These are phyloP conservation scores for Trichoderma parareesei DNA, from an alignment of 495 filamentous ascomycete genomes.

Conservation along the genomic window DNA sequence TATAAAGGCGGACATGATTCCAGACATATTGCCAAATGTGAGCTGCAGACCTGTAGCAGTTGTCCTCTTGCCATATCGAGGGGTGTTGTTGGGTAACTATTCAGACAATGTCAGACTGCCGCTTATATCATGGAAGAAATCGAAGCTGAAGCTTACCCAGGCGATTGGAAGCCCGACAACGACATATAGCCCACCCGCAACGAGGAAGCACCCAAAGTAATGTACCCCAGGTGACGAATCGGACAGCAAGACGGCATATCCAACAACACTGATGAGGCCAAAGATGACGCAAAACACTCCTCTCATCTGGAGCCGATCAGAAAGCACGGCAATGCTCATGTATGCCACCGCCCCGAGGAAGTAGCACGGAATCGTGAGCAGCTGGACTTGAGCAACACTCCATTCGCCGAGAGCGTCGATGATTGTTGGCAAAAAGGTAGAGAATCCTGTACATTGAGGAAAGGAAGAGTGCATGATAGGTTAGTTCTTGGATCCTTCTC, in stretches of 20 bases:
- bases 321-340: slow-evolving; percentile 51
- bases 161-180: slow-evolving; percentile 61
- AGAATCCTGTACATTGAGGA: slow-evolving; percentile 40
- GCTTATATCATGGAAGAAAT: not conserved
- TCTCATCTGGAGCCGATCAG: slow-evolving; percentile 53
- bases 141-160: slow-evolving; percentile 37
- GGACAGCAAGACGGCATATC: slow-evolving; percentile 59
- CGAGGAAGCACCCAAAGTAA: slow-evolving; percentile 60
- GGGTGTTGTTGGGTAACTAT: slow-evolving; percentile 40
- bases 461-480: not conserved
- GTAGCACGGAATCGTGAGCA: slow-evolving; percentile 74
- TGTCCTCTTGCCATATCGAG: slow-evolving; percentile 65
- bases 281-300: slow-evolving; percentile 53
- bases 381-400: slow-evolving; percentile 55
- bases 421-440: slow-evolving; percentile 71
- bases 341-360: slow-evolving; percentile 59
- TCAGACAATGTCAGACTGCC: not conserved
- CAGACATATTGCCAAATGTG: slow-evolving; percentile 57
- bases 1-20: slow-evolving; percentile 63
- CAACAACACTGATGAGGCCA: slow-evolving; percentile 51
- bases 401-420: slow-evolving; percentile 60
- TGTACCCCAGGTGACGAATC: slow-evolving; percentile 51
- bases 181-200: slow-evolving; percentile 65
- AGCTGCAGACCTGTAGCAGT: slow-evolving; percentile 63
- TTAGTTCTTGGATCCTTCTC: not conserved